Evolutionary conservation across 257 asterid species (phyloP).

Genomic region (Solanum medicagineum): DNA sequence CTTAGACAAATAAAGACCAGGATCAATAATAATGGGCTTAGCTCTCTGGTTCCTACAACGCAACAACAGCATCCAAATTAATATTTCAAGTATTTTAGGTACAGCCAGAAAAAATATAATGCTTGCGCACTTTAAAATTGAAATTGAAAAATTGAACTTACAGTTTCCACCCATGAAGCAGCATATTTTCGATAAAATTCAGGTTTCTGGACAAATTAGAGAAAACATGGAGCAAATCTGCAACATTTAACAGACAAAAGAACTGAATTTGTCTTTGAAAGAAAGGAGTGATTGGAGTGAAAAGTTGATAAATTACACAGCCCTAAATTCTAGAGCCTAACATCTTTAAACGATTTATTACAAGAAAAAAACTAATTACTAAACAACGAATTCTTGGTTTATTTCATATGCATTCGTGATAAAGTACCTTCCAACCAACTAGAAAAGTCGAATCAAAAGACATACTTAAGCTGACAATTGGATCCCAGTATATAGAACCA

Average conservation of each 20-base stretch:
- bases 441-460: not conserved
- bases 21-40: constrained; percentile 84
- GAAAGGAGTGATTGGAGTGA: not conserved
- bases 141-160: constrained; percentile 10
- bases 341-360: not conserved
- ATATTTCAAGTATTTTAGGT: not conserved
- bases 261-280: not conserved
- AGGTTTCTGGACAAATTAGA: constrained; percentile 73
- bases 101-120: not conserved
- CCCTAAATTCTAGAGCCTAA: not conserved
- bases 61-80: not conserved
- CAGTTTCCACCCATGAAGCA: constrained; percentile 94
- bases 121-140: not conserved
- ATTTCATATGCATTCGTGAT: not conserved
- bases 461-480: not conserved
- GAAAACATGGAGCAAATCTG: constrained; percentile 84
- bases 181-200: constrained; percentile 84
- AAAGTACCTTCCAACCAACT: not conserved
- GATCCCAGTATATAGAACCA: not conserved
- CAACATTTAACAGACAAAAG: constrained; percentile 15
- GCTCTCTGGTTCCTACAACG: constrained; percentile 85
- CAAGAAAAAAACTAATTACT: not conserved
- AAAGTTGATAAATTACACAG: not conserved
- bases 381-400: not conserved
- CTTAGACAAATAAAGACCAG: constrained; percentile 84